Base-by-base conservation (phyloP, 495 filamentous ascomycete species). In the Penicillium canescens region DNA sequence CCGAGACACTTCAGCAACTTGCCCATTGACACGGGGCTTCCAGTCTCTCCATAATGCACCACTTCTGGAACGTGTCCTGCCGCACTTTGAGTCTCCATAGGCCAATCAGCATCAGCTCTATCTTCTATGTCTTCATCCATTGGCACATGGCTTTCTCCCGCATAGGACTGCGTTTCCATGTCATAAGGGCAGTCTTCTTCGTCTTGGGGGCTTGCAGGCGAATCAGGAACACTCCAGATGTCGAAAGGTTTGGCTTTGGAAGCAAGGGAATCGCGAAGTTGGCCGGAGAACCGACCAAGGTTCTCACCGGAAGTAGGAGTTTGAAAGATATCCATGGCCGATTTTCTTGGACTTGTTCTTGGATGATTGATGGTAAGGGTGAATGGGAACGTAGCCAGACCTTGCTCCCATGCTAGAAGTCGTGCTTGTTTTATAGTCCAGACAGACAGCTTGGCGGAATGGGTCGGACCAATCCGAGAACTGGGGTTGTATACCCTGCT, bases 61-160 rank as follows among this genome's bases (percentile, higher is more conserved):
- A 11, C 42, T 21, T 18, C 28, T 6, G 42, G 42, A 18, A 11
- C 26, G 34, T 35, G 42, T 20, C 21, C 42, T 6, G 14, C 42
- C 28, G 12, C 24, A 35, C 42, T 45, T 35, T 45, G 24, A 26
- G 26, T 45, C 42, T 45, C 42, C 28, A 35, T 31, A 20, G 42
- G 28, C 42, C 42, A 45, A 35, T 35, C 42, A n/a, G 42, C 42
- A 6, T 45, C 42, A 35, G 28, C 42, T 35, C 23, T 26, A 34
- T 35, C 24, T 34, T 31, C 42, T 35, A 8, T 14, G 28, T 45
- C 42, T 34, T 35, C 42, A 34, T 45, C 42, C 42, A 45, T 45
- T 31, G 42, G 26, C 42, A 20, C 28, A 45, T 45, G 34, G 42
- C 42, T 45, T 45, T 45, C 28, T 45, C 14, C 42, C 28, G 26